phyloP scores from a whole-genome alignment of 805 yeast species.

The Tanozyma kutaoensis region DNA sequence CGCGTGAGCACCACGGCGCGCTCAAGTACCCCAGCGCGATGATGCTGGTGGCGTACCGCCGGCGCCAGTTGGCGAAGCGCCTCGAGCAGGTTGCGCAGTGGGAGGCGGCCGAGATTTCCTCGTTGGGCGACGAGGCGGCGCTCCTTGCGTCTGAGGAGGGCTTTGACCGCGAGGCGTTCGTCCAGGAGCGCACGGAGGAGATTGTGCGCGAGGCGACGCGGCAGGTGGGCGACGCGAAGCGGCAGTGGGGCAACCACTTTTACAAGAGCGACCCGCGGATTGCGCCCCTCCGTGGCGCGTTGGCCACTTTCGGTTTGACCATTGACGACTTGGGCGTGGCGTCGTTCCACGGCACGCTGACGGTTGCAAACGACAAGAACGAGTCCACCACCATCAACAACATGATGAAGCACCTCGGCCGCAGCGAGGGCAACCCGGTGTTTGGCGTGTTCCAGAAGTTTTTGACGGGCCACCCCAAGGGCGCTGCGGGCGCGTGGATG shows the following conservation, averaged over 20 bases:
- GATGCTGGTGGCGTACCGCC: conserved; percentile 85
- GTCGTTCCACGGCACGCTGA: conserved; percentile 98
- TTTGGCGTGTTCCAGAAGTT: conserved; percentile 97
- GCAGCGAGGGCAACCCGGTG: conserved; percentile 96
- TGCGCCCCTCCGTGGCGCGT: conserved; percentile 93
- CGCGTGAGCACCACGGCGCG: conserved; percentile 80
- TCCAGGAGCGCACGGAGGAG: conserved; percentile 78
- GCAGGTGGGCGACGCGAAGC: conserved; percentile 81
- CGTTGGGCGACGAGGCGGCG: conserved; percentile 54
- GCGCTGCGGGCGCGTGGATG: conserved; percentile 99
- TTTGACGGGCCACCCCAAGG: conserved; percentile 99
- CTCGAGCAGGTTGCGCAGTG: conserved; percentile 65
- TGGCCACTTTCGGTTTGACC: conserved; percentile 86
- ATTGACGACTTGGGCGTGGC: conserved; percentile 94
- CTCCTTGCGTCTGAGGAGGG: conserved; percentile 32
- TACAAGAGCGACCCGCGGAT: conserved; percentile 84
- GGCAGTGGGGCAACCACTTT: conserved; percentile 93
- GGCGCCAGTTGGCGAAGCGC: conserved; percentile 78
- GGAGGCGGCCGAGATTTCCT: conserved; percentile 71
- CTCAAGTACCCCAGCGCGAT: conserved; percentile 69
- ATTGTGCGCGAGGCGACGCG: conserved; percentile 71
- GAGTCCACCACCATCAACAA: conserved; percentile 83
- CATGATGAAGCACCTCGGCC: conserved; percentile 92
- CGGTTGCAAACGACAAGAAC: conserved; percentile 97
- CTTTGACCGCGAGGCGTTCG: conserved; percentile 33